Conservation (phyloP, 2,329 filamentous ascomycete genomes). For the Aurifilum marmelostoma region DNA sequence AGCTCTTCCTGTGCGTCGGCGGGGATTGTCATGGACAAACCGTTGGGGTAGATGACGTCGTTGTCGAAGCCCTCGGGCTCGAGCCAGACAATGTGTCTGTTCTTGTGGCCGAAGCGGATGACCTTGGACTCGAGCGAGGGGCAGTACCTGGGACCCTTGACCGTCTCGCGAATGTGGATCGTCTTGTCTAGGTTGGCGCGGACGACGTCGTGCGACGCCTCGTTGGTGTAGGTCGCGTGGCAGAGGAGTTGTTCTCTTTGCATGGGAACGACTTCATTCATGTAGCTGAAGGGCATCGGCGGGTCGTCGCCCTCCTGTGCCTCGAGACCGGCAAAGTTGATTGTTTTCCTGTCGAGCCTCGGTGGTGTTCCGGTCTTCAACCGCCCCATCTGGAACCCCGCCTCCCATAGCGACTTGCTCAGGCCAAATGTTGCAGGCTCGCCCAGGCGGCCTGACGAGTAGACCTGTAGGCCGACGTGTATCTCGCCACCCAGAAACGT, state of each 20-base stretch:
- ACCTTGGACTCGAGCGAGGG: constrained; percentile 95
- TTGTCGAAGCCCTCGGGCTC: constrained; percentile 94
- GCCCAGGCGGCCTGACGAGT: constrained; percentile 87
- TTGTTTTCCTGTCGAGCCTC: constrained; percentile 77
- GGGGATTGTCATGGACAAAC: constrained; percentile 95
- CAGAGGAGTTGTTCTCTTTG: constrained; percentile 77
- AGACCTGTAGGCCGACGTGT: constrained; percentile 85
- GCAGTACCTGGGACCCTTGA: constrained; percentile 93
- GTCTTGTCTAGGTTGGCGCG: constrained; percentile 91
- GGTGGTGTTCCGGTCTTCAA: constrained; percentile 97
- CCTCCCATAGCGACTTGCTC: constrained; percentile 85
- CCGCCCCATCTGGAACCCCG: constrained; percentile 86
- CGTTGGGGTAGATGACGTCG: constrained; percentile 92
- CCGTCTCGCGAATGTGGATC: constrained; percentile 92
- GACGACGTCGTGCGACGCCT: constrained; percentile 79
- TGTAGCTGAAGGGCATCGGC: constrained; percentile 87
- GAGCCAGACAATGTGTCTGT: constrained; percentile 89
- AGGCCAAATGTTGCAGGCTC: constrained; percentile 91
- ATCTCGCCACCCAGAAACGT: constrained; percentile 97
- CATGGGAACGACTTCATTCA: constrained; percentile 79
- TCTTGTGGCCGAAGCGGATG: constrained; percentile 80
- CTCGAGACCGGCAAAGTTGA: constrained; percentile 75
- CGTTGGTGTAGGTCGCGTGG: constrained; percentile 85
- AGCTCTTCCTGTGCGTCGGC: constrained; percentile 82
- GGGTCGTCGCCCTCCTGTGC: constrained; percentile 81